Percentiles rank a stretch among this genome's conserved stretches.
phyloP scores from a whole-genome alignment of 345 rosid genomes.

The Clausena lansium region DNA sequence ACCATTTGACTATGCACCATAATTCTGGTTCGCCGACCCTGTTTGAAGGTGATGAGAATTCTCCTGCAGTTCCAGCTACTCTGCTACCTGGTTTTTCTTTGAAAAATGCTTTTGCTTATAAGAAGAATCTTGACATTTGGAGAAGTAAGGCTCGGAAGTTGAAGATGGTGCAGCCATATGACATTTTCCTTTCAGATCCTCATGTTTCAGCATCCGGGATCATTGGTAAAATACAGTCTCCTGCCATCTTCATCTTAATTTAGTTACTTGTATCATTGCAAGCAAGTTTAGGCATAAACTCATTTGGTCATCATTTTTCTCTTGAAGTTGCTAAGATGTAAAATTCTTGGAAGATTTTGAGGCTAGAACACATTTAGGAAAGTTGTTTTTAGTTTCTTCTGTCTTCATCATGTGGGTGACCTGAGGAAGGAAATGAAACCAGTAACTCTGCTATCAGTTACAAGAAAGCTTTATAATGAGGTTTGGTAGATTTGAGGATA shows the following conservation, averaged over 20 bases:
- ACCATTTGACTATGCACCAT: slow-evolving; percentile 67
- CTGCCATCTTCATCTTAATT: background rate
- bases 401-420: background rate
- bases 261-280: background rate
- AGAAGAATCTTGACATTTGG: slow-evolving; percentile 70
- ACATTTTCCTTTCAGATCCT: slow-evolving; percentile 74
- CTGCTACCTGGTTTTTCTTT: slow-evolving; percentile 67
- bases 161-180: slow-evolving; percentile 67
- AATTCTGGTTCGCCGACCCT: slow-evolving; percentile 47
- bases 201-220: slow-evolving; percentile 69
- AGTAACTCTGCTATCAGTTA: background rate
- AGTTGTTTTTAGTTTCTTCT: background rate
- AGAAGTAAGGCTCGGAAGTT: slow-evolving; percentile 64
- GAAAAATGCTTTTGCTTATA: slow-evolving; percentile 63
- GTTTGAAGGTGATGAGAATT: slow-evolving; percentile 32
- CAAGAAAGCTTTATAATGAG: background rate
- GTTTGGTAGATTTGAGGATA: background rate
- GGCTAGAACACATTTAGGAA: background rate
- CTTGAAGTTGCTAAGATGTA: background rate
- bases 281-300: background rate
- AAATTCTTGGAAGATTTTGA: background rate
- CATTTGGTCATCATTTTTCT: background rate
- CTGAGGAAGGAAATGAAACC: background rate
- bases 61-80: slow-evolving; percentile 43
- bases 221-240: slow-evolving; percentile 54